phyloP scores from a whole-genome alignment of 148 eudicot genomes.

The Camellia sinensis region DNA sequence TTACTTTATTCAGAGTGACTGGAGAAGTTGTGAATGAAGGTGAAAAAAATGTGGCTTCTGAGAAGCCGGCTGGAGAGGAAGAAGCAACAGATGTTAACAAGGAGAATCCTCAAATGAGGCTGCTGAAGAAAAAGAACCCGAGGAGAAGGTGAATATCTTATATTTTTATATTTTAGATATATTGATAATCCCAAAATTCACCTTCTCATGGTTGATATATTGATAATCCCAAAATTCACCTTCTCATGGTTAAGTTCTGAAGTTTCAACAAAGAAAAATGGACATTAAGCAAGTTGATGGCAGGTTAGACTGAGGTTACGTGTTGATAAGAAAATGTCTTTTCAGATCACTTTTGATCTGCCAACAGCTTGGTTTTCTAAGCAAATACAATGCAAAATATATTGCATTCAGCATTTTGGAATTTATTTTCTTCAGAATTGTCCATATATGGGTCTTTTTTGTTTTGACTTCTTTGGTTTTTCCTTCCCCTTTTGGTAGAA shows the following conservation, averaged over 20 bases:
- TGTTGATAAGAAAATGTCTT: not conserved
- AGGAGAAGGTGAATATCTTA: slow-evolving; percentile 55
- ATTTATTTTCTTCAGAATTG: too few species aligned
- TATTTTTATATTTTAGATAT: not conserved
- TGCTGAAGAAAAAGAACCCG: slow-evolving; percentile 87
- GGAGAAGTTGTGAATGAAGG: slow-evolving; percentile 58
- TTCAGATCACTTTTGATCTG: not conserved
- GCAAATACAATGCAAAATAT: too few species aligned
- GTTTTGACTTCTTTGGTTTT: too few species aligned
- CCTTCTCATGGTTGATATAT: too few species aligned
- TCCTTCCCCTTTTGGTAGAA: too few species aligned
- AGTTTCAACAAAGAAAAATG: not conserved
- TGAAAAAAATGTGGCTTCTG: slow-evolving; percentile 48
- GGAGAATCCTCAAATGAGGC: slow-evolving; percentile 58
- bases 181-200: not conserved
- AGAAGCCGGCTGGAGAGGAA: slow-evolving; percentile 59
- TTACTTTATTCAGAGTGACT: slow-evolving; percentile 43
- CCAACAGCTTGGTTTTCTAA: too few species aligned
- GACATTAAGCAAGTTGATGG: not conserved
- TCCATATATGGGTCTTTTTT: too few species aligned
- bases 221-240: too few species aligned
- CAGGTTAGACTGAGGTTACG: not conserved
- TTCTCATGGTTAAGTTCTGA: slow-evolving; percentile 4
- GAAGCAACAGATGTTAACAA: slow-evolving; percentile 54
- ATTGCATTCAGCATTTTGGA: too few species aligned